These are phyloP conservation scores for Stachybotrys chartarum DNA, from an alignment of 2,329 filamentous ascomycete genomes.

Conservation along the genomic window DNA sequence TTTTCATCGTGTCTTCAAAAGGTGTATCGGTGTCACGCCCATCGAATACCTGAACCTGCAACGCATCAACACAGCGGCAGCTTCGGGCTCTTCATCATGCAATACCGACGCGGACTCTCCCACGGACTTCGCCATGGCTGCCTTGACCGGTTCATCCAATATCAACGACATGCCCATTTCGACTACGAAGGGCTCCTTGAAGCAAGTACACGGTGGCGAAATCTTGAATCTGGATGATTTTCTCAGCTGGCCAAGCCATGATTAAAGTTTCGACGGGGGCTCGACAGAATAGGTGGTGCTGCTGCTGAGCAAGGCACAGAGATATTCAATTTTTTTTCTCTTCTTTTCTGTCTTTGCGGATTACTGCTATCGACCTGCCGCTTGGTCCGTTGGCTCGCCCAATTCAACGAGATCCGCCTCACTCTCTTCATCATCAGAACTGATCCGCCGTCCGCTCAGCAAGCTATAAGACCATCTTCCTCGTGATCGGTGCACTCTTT, in stretches of 20 bases:
- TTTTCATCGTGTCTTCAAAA: conserved; percentile 53
- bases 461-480: not conserved
- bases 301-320: too few species aligned
- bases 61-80: not conserved
- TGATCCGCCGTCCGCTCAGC: not conserved
- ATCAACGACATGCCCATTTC: not conserved
- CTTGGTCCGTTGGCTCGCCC: not conserved
- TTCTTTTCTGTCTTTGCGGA: too few species aligned
- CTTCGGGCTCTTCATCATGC: too few species aligned
- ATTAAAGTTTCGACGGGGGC: not conserved
- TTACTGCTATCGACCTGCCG: not conserved
- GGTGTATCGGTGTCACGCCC: conserved; percentile 42
- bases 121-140: not conserved
- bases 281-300: too few species aligned
- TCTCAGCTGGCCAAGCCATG: not conserved
- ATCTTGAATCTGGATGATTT: not conserved
- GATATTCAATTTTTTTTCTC: too few species aligned
- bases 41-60: conserved; percentile 21
- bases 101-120: not conserved
- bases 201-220: not conserved
- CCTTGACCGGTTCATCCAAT: too few species aligned
- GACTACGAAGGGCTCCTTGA: not conserved
- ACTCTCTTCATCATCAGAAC: not conserved
- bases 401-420: not conserved
- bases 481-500: not conserved